Evolutionary conservation across 331 rosid genomes (phyloP).

Genomic region (Ulmus americana): DNA sequence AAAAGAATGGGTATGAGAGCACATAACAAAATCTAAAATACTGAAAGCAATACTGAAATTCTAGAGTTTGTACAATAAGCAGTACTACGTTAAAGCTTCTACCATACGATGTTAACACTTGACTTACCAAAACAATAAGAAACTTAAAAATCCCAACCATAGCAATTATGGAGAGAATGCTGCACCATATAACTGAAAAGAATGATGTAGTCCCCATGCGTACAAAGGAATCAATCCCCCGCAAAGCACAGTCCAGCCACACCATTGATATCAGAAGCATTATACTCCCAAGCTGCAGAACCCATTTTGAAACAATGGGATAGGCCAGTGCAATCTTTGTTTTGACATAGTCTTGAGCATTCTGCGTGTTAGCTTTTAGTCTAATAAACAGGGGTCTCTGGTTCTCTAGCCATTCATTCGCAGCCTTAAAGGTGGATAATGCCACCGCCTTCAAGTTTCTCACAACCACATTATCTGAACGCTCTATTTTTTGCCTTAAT

Average conservation of each 20-base stretch:
- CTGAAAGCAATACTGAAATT: background rate
- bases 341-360: conserved; percentile 32
- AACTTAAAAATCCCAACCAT: conserved; percentile 82
- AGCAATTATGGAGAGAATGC: conserved; percentile 66
- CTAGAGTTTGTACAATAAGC: too few relatives aligned
- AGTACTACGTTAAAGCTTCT: background rate
- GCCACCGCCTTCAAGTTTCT: conserved; percentile 35
- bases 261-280: conserved; percentile 60
- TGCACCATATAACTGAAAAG: conserved; percentile 88
- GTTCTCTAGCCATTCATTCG: conserved; percentile 51
- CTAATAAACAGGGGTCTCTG: conserved; percentile 48
- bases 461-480: conserved; percentile 42
- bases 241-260: conserved; percentile 77
- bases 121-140: conserved; percentile 65
- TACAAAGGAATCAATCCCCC: conserved; percentile 80
- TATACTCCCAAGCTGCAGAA: conserved; percentile 57
- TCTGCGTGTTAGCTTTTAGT: conserved; percentile 26
- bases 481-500: conserved; percentile 40
- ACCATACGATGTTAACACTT: conserved; percentile 12
- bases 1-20: conserved; percentile 21
- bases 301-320: conserved; percentile 63
- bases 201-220: conserved; percentile 90
- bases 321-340: conserved; percentile 55
- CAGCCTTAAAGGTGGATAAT: conserved; percentile 37
- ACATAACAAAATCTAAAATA: conserved; percentile 8